Conservation (phyloP, 331 rosid species). For the Malus hybrid region DNA sequence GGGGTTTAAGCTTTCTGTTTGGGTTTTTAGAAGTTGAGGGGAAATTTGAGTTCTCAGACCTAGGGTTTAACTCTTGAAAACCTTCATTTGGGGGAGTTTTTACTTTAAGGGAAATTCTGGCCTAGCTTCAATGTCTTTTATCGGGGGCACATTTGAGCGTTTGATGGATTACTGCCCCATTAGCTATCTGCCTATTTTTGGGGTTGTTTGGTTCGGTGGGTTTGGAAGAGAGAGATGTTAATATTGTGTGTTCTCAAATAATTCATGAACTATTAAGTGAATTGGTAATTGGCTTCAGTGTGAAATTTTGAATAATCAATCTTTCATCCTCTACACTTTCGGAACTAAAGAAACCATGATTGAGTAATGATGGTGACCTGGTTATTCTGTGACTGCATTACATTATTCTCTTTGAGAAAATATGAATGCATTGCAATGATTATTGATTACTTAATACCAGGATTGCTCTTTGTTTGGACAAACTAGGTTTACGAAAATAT, state of each 20-base stretch:
- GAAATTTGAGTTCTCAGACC: background rate
- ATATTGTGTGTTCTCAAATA: background rate
- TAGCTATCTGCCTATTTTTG: background rate
- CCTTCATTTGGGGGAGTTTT: background rate
- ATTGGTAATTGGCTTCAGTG: background rate
- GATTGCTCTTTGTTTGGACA: background rate
- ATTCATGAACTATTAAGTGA: background rate
- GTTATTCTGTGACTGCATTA: background rate
- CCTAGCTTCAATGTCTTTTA: background rate
- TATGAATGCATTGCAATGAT: background rate
- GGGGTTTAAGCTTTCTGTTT: slow-evolving; percentile 7
- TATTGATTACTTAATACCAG: background rate
- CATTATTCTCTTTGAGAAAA: background rate
- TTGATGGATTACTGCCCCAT: background rate
- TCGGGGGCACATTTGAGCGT: background rate
- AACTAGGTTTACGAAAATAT: background rate
- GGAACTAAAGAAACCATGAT: background rate
- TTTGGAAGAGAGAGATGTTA: background rate
- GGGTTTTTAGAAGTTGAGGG: background rate
- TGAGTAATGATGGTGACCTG: background rate
- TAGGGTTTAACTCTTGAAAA: slow-evolving; percentile 9
- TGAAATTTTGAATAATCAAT: background rate
- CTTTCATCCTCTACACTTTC: background rate
- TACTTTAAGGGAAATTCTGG: background rate
- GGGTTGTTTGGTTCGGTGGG: background rate